phyloP scores from a whole-genome alignment of 257 asterid genomes.

The Solanum habrochaites region DNA sequence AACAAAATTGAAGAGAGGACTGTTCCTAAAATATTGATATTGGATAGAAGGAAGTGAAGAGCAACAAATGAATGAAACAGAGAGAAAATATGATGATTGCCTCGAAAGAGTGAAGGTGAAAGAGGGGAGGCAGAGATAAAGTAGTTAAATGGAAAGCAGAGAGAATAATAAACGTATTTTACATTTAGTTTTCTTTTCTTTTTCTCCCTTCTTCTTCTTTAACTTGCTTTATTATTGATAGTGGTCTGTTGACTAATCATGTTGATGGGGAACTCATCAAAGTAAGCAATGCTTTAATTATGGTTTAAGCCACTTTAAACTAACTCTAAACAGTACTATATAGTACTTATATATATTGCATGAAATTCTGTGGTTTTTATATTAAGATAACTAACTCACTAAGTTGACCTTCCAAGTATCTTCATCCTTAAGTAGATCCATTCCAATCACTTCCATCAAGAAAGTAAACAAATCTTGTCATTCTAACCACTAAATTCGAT shows the following conservation, averaged over 20 bases:
- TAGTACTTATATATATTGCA: not conserved
- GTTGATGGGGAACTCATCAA: conserved; percentile 33
- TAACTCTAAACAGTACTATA: conserved; percentile 2
- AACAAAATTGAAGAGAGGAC: not conserved
- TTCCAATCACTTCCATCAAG: not conserved
- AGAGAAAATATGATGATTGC: not conserved
- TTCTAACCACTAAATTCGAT: not conserved
- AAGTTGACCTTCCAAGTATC: not conserved
- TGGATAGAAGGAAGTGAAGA: not conserved
- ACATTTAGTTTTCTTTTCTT: conserved; percentile 1
- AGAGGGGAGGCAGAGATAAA: not conserved
- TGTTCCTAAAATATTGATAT: not conserved
- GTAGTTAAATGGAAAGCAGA: conserved; percentile 13
- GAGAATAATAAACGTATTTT: not conserved
- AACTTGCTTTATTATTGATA: conserved; percentile 17
- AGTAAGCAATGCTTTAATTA: conserved; percentile 19
- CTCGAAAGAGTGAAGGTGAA: conserved; percentile 1
- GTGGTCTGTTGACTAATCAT: conserved; percentile 22
- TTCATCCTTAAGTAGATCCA: not conserved
- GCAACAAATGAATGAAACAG: not conserved
- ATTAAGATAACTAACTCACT: not conserved
- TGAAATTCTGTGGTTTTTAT: not conserved
- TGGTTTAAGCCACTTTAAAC: conserved; percentile 7
- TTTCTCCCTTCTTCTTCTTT: not conserved
- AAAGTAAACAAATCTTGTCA: not conserved